These are phyloP conservation scores for Thelephora terrestris DNA, from an alignment of 1,284 basidiomycete species.

Conservation along the genomic window DNA sequence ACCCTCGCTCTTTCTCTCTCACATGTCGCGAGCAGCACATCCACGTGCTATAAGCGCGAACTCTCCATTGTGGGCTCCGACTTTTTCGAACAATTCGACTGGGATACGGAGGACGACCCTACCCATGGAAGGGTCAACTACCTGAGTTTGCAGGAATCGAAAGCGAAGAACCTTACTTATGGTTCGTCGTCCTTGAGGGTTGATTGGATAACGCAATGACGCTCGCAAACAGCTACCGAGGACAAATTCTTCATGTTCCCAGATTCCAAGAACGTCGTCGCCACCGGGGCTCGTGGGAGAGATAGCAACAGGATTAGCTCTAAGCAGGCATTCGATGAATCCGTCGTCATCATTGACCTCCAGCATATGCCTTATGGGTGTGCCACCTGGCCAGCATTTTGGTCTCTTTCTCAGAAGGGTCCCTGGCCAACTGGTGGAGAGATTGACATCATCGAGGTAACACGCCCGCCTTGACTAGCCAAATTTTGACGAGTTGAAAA, in stretches of 20 bases:
- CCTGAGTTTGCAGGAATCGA: conserved; percentile 30
- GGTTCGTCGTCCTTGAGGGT: conserved; percentile 18
- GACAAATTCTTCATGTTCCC: conserved; percentile 42
- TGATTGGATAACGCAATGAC: background rate
- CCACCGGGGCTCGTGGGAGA: conserved; percentile 29
- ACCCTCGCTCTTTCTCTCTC: conserved; percentile 13
- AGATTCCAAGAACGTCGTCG: conserved; percentile 29
- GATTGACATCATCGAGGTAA: conserved; percentile 22
- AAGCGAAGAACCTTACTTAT: conserved; percentile 29
- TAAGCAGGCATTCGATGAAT: conserved; percentile 30
- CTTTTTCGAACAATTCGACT: conserved; percentile 37
- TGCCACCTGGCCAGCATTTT: conserved; percentile 57
- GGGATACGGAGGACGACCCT: conserved; percentile 40
- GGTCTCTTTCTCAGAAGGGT: conserved; percentile 42
- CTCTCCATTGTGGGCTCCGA: conserved; percentile 21
- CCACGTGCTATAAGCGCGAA: conserved; percentile 24
- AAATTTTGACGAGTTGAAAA: background rate
- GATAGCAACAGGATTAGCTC: conserved; percentile 43
- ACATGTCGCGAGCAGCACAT: conserved; percentile 16
- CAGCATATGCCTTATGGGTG: conserved; percentile 48
- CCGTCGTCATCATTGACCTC: conserved; percentile 38
- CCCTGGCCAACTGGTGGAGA: conserved; percentile 47
- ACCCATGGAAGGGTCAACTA: conserved; percentile 50
- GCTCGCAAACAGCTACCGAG: conserved; percentile 20
- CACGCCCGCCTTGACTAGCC: background rate